Conservation (phyloP, 331 rosid species). For the Prunus yedoensis region DNA sequence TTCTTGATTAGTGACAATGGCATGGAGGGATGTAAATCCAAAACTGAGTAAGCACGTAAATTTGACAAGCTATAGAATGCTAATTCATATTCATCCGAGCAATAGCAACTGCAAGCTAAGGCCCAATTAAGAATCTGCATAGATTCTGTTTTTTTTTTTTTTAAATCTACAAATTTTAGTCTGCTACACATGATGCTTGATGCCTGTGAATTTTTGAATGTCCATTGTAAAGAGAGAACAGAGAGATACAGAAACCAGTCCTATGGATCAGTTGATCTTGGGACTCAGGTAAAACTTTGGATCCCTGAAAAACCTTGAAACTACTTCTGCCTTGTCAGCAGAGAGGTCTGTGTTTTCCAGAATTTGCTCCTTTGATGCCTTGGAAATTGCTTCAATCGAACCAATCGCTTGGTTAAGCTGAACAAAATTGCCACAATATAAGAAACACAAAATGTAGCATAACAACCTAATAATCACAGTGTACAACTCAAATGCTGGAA, state of each 20-base stretch:
- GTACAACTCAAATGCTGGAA: background rate
- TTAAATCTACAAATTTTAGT: too few species aligned
- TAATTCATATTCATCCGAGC: too few species aligned
- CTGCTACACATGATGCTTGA: background rate
- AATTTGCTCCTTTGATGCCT: constrained; percentile 67
- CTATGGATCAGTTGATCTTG: constrained; percentile 33
- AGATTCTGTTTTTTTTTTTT: too few species aligned
- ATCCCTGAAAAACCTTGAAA: constrained; percentile 77
- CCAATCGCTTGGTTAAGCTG: constrained; percentile 92
- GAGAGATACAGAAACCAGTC: too few species aligned
- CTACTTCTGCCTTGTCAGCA: constrained; percentile 64
- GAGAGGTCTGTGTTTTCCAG: constrained; percentile 89
- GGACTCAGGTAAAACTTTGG: constrained; percentile 67
- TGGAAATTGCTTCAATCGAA: constrained; percentile 78
- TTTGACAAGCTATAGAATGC: too few species aligned
- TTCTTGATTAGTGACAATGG: too few species aligned
- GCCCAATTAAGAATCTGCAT: too few species aligned
- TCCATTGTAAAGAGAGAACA: too few species aligned
- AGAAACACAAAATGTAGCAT: background rate
- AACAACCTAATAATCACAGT: background rate
- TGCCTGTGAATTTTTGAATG: too few species aligned
- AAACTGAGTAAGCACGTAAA: too few species aligned
- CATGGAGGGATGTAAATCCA: too few species aligned
- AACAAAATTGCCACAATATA: constrained; percentile 27
- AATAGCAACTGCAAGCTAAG: too few species aligned